A percentile compares a stretch with the other conserved stretches of the same genome.
phyloP scores from a whole-genome alignment of 257 asterid genomes.

The Voacanga thouarsii region DNA sequence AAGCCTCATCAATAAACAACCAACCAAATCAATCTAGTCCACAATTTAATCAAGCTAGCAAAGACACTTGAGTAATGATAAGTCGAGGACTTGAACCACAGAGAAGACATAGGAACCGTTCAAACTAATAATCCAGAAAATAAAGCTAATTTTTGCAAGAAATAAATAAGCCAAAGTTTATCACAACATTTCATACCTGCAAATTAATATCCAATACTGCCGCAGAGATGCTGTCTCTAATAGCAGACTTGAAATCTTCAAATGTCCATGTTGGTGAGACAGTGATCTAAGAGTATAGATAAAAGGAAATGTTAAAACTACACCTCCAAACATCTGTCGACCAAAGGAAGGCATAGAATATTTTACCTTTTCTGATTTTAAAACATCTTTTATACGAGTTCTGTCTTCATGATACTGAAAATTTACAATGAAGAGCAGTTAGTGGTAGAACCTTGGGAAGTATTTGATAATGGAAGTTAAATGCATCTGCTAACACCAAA shows the following conservation, averaged over 20 bases:
- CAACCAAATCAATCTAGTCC: neutral
- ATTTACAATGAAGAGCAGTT: constrained; percentile 8
- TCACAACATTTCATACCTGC: constrained; percentile 44
- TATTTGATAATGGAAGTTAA: neutral
- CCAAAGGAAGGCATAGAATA: constrained; percentile 1
- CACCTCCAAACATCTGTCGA: neutral
- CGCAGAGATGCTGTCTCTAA: constrained; percentile 34
- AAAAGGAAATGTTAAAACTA: neutral
- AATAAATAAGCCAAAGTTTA: neutral
- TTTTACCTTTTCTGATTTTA: constrained; percentile 75
- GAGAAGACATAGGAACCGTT: neutral
- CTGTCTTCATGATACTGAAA: constrained; percentile 87
- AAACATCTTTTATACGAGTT: constrained; percentile 58
- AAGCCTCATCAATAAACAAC: neutral
- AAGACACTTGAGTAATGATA: neutral
- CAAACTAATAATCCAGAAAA: neutral
- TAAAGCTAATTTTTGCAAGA: neutral
- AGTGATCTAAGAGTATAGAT: constrained; percentile 39
- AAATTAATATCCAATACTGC: constrained; percentile 71
- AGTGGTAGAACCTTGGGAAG: neutral
- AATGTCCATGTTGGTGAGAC: constrained; percentile 69
- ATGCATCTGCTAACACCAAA: neutral
- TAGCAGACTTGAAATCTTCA: constrained; percentile 66
- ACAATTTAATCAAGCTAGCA: neutral
- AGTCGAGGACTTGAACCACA: neutral